A percentile compares a stretch with the other conserved stretches of the same genome.
phyloP scores from a whole-genome alignment of 345 rosid species.

The Populus ilicifolia region DNA sequence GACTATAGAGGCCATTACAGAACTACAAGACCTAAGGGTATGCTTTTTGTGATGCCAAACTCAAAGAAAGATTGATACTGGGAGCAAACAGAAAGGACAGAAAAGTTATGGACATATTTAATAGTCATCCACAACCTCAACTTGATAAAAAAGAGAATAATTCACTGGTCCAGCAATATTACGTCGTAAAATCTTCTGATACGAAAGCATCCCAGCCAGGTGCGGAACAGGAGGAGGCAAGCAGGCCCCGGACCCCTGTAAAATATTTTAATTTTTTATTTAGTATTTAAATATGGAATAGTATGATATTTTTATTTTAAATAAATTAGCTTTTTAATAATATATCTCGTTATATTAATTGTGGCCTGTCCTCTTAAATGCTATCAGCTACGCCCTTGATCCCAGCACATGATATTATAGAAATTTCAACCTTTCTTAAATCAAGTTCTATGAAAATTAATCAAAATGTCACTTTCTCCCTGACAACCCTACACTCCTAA shows the following conservation, averaged over 20 bases:
- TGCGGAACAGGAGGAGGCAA: no score
- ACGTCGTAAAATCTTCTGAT: constrained; percentile 20
- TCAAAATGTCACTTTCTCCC: constrained; percentile 40
- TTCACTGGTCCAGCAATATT: constrained; percentile 24
- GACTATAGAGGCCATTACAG: constrained; percentile 14
- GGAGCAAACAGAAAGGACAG: constrained; percentile 44
- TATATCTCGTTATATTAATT: no score
- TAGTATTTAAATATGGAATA: no score
- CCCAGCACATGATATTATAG: constrained; percentile 18
- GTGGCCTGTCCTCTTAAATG: no score
- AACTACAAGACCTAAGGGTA: constrained; percentile 10
- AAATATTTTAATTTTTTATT: no score
- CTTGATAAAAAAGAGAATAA: constrained; percentile 39
- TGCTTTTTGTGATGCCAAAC: constrained; percentile 36
- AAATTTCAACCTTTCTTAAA: constrained; percentile 19
- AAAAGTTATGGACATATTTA: constrained; percentile 40
- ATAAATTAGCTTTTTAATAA: no score
- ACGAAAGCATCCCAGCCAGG: constrained; percentile 6
- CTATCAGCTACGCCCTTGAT: no score
- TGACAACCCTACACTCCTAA: constrained; percentile 12
- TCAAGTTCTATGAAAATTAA: constrained; percentile 17
- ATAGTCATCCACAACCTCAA: constrained; percentile 48
- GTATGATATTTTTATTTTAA: no score
- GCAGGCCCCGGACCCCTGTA: no score
- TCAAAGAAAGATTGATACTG: constrained; percentile 38